Conservation (phyloP, 129 eudicot genomes). For the Flaveria brownii region DNA sequence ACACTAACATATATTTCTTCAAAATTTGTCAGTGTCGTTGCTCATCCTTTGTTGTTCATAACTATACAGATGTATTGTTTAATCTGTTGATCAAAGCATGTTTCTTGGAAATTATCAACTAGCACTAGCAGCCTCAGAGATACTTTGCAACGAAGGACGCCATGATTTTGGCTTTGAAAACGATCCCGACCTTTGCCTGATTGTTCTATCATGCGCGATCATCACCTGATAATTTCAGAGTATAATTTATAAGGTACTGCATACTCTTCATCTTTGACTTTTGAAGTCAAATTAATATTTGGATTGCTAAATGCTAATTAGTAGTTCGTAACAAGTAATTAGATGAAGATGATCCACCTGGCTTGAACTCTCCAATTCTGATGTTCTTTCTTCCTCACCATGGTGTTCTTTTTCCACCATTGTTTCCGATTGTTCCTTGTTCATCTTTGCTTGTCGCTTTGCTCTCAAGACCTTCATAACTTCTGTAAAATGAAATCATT, state of each 20-base stretch:
- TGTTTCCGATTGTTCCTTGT: constrained; percentile 43
- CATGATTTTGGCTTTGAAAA: constrained; percentile 70
- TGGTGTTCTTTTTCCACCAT: constrained; percentile 35
- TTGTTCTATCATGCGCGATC: constrained; percentile 43
- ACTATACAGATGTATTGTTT: constrained; percentile 53
- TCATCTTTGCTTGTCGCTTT: constrained; percentile 69
- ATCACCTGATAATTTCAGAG: constrained; percentile 36
- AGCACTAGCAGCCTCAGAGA: constrained; percentile 73
- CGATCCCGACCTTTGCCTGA: constrained; percentile 55
- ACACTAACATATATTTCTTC: constrained; percentile 34
- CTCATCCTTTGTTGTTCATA: constrained; percentile 30
- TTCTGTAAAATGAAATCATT: constrained; percentile 45
- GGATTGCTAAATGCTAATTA: not conserved
- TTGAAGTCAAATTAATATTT: not conserved
- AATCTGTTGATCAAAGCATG: constrained; percentile 29
- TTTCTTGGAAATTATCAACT: constrained; percentile 30
- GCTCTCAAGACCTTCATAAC: constrained; percentile 82
- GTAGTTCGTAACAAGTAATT: not conserved
- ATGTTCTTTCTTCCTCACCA: constrained; percentile 35
- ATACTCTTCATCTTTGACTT: constrained; percentile 33
- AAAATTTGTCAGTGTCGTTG: constrained; percentile 34
- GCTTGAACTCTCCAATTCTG: constrained; percentile 36
- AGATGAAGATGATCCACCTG: constrained; percentile 40
- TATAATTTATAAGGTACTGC: not conserved
- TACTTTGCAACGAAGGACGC: constrained; percentile 88